Conservation (phyloP, 306 rosid genomes). For the Luffa aegyptiaca region DNA sequence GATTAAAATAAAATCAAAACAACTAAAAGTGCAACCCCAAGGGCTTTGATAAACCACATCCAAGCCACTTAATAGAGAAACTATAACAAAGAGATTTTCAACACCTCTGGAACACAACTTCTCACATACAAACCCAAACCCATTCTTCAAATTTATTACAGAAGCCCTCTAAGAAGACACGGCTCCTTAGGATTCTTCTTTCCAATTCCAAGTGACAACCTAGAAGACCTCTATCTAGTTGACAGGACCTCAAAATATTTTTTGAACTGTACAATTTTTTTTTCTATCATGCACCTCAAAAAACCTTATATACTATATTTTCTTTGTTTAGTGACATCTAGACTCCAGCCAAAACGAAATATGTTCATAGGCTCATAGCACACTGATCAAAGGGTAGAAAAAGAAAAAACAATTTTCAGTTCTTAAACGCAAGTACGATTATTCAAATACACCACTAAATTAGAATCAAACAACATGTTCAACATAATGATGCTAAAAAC, state of each 20-base stretch:
- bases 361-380: background rate
- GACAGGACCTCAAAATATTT: too few relatives aligned
- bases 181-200: background rate
- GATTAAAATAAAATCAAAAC: background rate
- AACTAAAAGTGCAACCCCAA: background rate
- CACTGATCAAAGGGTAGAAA: background rate
- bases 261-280: background rate
- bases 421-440: background rate
- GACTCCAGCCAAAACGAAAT: background rate
- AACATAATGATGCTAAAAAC: slow-evolving; percentile 1
- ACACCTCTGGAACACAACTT: background rate
- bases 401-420: background rate
- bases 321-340: background rate
- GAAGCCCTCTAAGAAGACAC: background rate
- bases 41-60: background rate
- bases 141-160: background rate
- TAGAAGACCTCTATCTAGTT: background rate
- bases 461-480: background rate
- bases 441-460: background rate
- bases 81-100: background rate
- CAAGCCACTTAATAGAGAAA: background rate
- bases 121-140: background rate
- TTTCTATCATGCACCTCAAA: background rate
- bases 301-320: background rate
- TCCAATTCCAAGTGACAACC: background rate